Base-by-base conservation (phyloP, 2,329 filamentous ascomycete species). In the Cytospora paraplurivora region DNA sequence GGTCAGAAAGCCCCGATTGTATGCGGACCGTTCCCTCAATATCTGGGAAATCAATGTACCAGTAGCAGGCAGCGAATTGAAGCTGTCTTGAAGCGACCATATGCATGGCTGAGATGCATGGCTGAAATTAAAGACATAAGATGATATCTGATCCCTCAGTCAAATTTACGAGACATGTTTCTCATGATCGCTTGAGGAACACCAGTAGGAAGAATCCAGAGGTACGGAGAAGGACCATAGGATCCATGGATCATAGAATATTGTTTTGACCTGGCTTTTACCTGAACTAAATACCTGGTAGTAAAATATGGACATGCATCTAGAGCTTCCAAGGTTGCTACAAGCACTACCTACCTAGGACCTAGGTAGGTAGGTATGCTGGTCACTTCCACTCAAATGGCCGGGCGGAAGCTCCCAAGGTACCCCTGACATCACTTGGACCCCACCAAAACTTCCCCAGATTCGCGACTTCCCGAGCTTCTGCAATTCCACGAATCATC, bases 401-500 rank as follows among this genome's bases (percentile, higher is more conserved):
- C 54, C 33, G 60, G 32, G 15, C 57, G 19, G 11, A 58, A 56
- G 34, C 35, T 62, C n/a, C 21, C 27, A 27, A 27, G 27, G 27
- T 27, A 27, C 33, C 33, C 33, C 47, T 65, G 59, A 65, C 65
- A 66, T 66, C 65, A 66, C 59, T 59, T 33, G 38, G 10, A 53
- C 62, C 65, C 62, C 56, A 62, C 62, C 50, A 58, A 54, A 64
- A 60, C 50, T 65, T 62, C 58, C 55, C 56, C 49, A 56, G 56
- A 44, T 54, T 21, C 47, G 33, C 33, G 13, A 37, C 53, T 44
- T 41, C 34, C 44, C 34, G 66, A 69, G 67, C 69, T 67, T 66
- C 64, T 59, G 58, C 56, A 47, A 64, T 62, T 63, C 58, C 63
- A 66, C 32, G 63, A 65, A 55, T 68, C 62, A 38, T 61, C 56